phyloP scores from a whole-genome alignment of 768 basidiomycete genomes.

The Pulveroboletus sp. region DNA sequence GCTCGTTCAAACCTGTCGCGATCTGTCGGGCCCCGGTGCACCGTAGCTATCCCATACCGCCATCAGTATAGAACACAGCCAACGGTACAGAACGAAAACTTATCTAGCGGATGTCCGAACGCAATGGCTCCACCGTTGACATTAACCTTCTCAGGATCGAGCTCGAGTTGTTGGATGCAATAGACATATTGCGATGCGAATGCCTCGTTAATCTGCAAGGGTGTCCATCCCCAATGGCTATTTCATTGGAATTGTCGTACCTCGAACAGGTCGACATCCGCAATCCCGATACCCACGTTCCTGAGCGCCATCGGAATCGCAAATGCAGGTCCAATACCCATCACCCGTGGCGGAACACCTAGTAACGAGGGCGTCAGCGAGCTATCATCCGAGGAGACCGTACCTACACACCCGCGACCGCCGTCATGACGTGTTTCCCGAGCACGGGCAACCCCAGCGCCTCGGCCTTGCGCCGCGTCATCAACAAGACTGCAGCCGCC shows the following conservation, averaged over 20 bases:
- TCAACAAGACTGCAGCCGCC: conserved; percentile 75
- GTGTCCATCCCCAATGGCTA: not conserved
- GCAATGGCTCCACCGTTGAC: conserved; percentile 92
- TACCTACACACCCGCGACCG: conserved; percentile 50
- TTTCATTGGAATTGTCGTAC: conserved; percentile 32
- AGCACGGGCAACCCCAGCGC: conserved; percentile 67
- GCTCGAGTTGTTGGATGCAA: conserved; percentile 57
- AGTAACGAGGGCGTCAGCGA: not conserved
- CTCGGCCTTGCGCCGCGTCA: conserved; percentile 77
- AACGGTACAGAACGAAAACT: conserved; percentile 31
- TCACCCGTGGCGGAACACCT: conserved; percentile 77
- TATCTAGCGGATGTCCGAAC: conserved; percentile 78
- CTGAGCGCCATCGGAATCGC: conserved; percentile 80
- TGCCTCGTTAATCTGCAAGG: conserved; percentile 78
- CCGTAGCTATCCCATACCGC: conserved; percentile 38
- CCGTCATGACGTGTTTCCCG: conserved; percentile 75
- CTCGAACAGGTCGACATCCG: conserved; percentile 80
- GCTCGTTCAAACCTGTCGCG: conserved; percentile 75
- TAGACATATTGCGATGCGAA: conserved; percentile 85
- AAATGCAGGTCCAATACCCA: conserved; percentile 82
- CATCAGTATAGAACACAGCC: conserved; percentile 5
- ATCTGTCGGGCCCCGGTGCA: conserved; percentile 84
- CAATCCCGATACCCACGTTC: conserved; percentile 56
- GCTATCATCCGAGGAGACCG: not conserved
- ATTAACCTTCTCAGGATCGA: conserved; percentile 69